Percentiles rank a stretch among this genome's conserved stretches.
Evolutionary conservation across 371 early-diverging fungal species (phyloP).

Genomic region (Mucor mucedo): DNA sequence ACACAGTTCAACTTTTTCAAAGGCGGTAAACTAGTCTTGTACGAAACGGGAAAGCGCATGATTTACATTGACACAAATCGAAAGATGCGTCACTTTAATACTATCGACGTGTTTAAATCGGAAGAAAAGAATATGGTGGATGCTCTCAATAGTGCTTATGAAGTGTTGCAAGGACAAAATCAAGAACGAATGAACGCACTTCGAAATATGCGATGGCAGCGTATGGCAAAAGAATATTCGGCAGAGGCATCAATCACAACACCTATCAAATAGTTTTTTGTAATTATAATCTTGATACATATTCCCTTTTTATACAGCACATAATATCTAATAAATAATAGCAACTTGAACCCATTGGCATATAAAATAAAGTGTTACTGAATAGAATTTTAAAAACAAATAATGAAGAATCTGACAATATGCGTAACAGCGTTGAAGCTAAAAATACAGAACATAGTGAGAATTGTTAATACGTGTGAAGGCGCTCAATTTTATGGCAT

Average conservation of each 20-base stretch:
- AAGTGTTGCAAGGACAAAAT: conserved; percentile 16
- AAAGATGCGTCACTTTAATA: conserved; percentile 7
- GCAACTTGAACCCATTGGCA: too few relatives aligned
- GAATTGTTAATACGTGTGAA: too few relatives aligned
- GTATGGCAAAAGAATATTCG: conserved; percentile 11
- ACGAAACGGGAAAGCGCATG: conserved; percentile 27
- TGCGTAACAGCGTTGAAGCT: too few relatives aligned
- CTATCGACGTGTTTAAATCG: conserved; percentile 15
- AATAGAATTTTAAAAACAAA: too few relatives aligned
- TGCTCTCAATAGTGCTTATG: background rate
- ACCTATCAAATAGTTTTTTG: background rate
- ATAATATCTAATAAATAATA: too few relatives aligned
- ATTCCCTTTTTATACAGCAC: background rate
- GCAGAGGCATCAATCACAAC: background rate
- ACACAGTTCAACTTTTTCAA: conserved; percentile 74
- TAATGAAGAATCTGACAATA: too few relatives aligned
- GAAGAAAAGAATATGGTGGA: conserved; percentile 8
- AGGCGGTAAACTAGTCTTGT: conserved; percentile 74
- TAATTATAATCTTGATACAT: background rate
- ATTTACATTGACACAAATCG: conserved; percentile 17
- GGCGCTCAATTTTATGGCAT: too few relatives aligned
- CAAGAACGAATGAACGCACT: conserved; percentile 3
- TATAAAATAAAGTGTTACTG: too few relatives aligned
- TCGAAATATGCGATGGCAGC: conserved; percentile 23
- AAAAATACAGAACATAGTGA: too few relatives aligned